phyloP scores from a whole-genome alignment of 306 rosid genomes.

The Cucurbita pepo region DNA sequence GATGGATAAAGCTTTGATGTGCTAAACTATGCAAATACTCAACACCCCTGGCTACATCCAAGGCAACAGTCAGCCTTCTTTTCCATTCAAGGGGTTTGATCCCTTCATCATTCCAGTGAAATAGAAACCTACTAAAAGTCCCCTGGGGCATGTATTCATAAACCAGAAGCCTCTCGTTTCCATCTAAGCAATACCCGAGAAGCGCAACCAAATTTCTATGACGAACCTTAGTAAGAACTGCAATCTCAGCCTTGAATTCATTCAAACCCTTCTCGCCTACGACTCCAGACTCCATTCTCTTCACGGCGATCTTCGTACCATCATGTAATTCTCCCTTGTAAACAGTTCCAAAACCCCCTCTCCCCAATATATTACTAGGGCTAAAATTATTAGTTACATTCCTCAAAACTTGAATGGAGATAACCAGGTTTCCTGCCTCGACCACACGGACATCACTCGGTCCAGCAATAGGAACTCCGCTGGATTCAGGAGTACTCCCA shows the following conservation, averaged over 20 bases:
- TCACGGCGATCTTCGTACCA: conserved; percentile 85
- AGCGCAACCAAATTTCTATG: conserved; percentile 78
- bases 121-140: conserved; percentile 44
- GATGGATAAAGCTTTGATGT: conserved; percentile 69
- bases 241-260: conserved; percentile 73
- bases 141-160: conserved; percentile 89
- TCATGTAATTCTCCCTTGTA: conserved; percentile 78
- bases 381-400: conserved; percentile 58
- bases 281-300: conserved; percentile 69
- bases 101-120: conserved; percentile 41
- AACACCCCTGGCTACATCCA: conserved; percentile 92
- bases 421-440: conserved; percentile 49
- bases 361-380: conserved; percentile 48
- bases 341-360: conserved; percentile 77
- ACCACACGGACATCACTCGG: conserved; percentile 27
- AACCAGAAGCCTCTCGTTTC: conserved; percentile 74
- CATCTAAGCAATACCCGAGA: conserved; percentile 84
- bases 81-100: conserved; percentile 67
- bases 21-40: conserved; percentile 76
- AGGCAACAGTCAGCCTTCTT: conserved; percentile 55
- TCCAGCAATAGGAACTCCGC: conserved; percentile 18
- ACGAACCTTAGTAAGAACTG: conserved; percentile 74
- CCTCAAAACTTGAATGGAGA: conserved; percentile 55
- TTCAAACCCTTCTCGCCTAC: conserved; percentile 43
- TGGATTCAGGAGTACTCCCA: conserved; percentile 7